Base-by-base conservation (phyloP, 345 rosid genomes). In the Gossypium thurberi region DNA sequence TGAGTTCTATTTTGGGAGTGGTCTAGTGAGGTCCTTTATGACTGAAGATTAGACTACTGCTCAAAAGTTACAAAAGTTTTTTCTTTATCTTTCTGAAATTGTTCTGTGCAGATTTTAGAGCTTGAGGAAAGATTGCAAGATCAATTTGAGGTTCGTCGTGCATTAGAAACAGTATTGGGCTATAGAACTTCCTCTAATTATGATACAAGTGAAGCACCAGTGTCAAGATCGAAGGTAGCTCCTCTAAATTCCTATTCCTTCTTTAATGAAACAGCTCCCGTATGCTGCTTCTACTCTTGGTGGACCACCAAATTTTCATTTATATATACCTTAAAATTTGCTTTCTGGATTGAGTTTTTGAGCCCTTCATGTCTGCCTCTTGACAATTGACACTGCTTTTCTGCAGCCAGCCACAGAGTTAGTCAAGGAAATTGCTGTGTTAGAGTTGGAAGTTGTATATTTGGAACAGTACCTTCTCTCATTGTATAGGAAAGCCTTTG, bases 401-500 rank as follows among this genome's bases (percentile, higher is more conserved):
- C 70, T 74, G 21, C 87, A 95, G 97, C 87, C 93, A 21, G 91
- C 94, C 69, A 85, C 84, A 70, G 89, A 92, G 74, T 74, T 95
- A 72, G 91, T 95, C 59, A 95, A 86, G 81, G 98, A 92, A 78
- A 87, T 91, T 26, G 90, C 97, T 1, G 92, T 89, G 37, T 78
- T 95, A 37, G 98, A 95, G 86, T 79, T 89, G 87, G 99, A 95
- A 85, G 98, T 95, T 43, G 89, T 86, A 57, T 78, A 92, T 81
- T 79, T 95, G 79, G 99, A 95, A 55, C 98, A 91, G 47, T 85
- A 91, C 80, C 99, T 95, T 83, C 96, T 95, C 60, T 87, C 92
- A 2, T 77, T 95, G 58, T 95, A 95, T 73, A 83, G 99, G 14
- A 87, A 84, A 76, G 93, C 93, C 37, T 95, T 95, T 86, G 97